Evolutionary conservation across 805 yeast species (phyloP), one percentile per base, ranked within the genome.

Genomic region (Schwanniomyces pseudopolymorphus): DNA sequence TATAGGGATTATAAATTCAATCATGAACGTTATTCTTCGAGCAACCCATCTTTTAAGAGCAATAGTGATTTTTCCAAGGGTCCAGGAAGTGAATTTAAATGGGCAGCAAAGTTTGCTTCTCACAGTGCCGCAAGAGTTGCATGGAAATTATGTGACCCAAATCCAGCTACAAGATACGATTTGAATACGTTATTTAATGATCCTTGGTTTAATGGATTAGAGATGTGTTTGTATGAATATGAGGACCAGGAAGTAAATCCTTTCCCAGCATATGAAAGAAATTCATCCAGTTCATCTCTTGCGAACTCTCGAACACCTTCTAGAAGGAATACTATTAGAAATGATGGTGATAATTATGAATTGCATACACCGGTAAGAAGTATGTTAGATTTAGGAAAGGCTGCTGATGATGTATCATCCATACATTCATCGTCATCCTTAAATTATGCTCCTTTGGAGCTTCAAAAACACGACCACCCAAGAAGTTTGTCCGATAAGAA

Each of bases 61-160:
- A 71, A 70, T 43, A 69, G 70, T 6, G 72, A 72, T 20, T 74
- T 61, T 51, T 43, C 59, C 31, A 71, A 74, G 47, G 84, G 84
- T 2, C 94, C 94, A 1, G 91, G 92, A 14, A 64, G 78, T 4
- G 94, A 87, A 57, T 85, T 81, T 62, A 81, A 79, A 55, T 80
- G 80, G 74, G 90, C 89, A 0, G 76, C 80, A 46, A 81, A 75
- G 49, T 83, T 78, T 63, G 77, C 77, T 26, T 75, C 77, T 37
- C 61, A 78, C 0, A 84, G 84, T 10, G 83, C 85, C 20, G 80
- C 90, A 1, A 74, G 94, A 56, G 81, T 75, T 5, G 83, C 88
- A 7, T 85, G 91, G 89, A 79, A 86, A 60, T 64, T 87, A 43
- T 79, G 85, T 55, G 90, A 86, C 57, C 89, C 89, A 3, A 68